Evolutionary conservation across 352 stramenopile species (phyloP), one percentile per base, ranked within the genome.

Genomic region (Phytopythium cucurbitacearum): DNA sequence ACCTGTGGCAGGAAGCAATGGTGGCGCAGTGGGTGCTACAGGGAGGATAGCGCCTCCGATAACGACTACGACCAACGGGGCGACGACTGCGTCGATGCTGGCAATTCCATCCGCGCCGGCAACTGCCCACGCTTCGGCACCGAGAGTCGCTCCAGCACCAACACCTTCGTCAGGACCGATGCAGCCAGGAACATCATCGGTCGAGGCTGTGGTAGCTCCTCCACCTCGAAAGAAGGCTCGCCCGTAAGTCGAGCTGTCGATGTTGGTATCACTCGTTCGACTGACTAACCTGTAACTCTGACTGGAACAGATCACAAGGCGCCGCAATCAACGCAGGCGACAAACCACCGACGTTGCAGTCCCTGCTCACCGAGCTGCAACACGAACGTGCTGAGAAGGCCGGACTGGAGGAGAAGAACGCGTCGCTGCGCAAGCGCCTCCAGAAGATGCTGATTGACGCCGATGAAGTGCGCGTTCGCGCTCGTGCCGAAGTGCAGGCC

Each of bases 381-480:
- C 80, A 76, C 38, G 76, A 85, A 49, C 63, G 64, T 0, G 59
- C 67, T 2, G 74, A 87, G 53, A 81, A 80, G 36, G 46, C 51
- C 39, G 60, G 48, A 11, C 56, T 93, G 1, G 76, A 87, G 42
- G 73, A 85, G 35, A 90, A 88, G 58, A 93, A 90, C 51, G 57
- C 67, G 8, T 61, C 55, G 12, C 51, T 93, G 34, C 72, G 83
- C 11, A 93, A 90, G 54, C 60, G 69, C 5, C 55, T 91, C 41
- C 83, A 93, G 59, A 66, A 80, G 7, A 89, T 91, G 78, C 57
- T 93, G 5, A 93, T 91, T 53, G 68, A 91, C 57, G 83, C 72
- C 35, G 80, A 88, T 36, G 70, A 89, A 64, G 72, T 85, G 39
- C 71, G 75, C n/a, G 73, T 88, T 7, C 68, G 72, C 4, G 70